phyloP scores from a whole-genome alignment of 371 early-diverging fungal species.

The Mucor lusitanicus region DNA sequence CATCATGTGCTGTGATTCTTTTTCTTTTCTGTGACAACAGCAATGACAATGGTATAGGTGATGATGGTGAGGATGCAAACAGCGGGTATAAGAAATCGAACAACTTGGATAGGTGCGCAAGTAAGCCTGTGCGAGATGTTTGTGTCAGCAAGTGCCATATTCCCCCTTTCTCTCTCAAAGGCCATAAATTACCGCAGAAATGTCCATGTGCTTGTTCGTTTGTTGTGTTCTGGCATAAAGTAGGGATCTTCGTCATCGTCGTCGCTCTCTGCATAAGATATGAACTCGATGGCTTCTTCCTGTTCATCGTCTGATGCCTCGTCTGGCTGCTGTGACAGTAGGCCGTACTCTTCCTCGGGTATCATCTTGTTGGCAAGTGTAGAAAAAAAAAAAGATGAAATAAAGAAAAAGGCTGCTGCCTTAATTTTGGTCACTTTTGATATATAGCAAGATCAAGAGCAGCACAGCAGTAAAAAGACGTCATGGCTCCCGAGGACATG shows the following conservation, averaged over 20 bases:
- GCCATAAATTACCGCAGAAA: conserved; percentile 34
- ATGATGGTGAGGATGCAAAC: conserved; percentile 46
- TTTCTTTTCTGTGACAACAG: conserved; percentile 40
- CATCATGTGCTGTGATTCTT: not conserved
- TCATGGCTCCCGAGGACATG: not conserved
- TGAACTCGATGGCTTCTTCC: conserved; percentile 55
- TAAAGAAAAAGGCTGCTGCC: not conserved
- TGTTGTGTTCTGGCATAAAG: conserved; percentile 53
- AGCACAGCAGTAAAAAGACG: not conserved
- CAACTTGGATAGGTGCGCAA: conserved; percentile 53
- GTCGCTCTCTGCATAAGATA: conserved; percentile 55
- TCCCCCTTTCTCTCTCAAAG: not conserved
- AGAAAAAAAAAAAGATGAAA: not conserved
- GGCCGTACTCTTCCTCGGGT: conserved; percentile 29
- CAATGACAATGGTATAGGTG: conserved; percentile 50
- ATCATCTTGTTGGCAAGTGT: conserved; percentile 9
- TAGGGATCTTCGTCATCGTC: conserved; percentile 60
- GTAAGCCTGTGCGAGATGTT: conserved; percentile 30
- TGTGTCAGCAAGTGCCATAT: not conserved
- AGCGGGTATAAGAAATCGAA: conserved; percentile 47
- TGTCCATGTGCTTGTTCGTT: conserved; percentile 51
- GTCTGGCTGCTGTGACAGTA: conserved; percentile 16
- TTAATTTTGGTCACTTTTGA: not conserved
- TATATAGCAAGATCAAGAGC: not conserved
- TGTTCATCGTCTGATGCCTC: conserved; percentile 38